phyloP scores from a whole-genome alignment of 768 basidiomycete species.

The Kwoniella sp. region DNA sequence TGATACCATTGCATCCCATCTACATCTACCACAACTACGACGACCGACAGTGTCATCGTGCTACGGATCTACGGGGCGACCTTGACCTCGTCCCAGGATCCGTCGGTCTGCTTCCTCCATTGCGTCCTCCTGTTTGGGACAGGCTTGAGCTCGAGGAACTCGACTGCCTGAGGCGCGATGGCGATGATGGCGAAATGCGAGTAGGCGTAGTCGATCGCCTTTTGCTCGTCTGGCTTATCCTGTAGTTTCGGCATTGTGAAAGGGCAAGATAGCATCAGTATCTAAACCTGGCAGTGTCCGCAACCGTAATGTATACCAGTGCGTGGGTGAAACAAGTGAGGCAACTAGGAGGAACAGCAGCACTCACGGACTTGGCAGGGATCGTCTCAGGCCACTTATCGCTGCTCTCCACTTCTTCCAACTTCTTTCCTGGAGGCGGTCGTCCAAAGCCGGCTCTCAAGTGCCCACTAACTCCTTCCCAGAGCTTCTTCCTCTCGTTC shows the following conservation, averaged over 20 bases:
- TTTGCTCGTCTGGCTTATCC: slow-evolving; percentile 47
- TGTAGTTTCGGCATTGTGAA: slow-evolving; percentile 6
- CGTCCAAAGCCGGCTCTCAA: slow-evolving; percentile 51
- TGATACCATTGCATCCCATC: not conserved
- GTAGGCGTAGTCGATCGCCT: slow-evolving; percentile 42
- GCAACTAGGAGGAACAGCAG: not conserved
- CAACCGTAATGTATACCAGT: no score
- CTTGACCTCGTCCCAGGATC: slow-evolving; percentile 39
- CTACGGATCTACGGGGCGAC: slow-evolving; percentile 40
- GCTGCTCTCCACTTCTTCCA: slow-evolving; percentile 36
- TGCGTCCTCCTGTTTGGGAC: slow-evolving; percentile 49
- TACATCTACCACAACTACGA: not conserved
- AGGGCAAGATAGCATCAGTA: not conserved
- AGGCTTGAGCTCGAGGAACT: slow-evolving; percentile 51
- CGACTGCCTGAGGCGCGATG: slow-evolving; percentile 40
- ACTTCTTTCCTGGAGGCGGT: slow-evolving; percentile 48
- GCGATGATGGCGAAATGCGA: slow-evolving; percentile 50
- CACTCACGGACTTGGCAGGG: slow-evolving; percentile 47
- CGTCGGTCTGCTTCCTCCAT: slow-evolving; percentile 40
- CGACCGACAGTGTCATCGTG: no score
- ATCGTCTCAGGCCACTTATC: slow-evolving; percentile 49
- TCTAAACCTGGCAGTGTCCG: not conserved
- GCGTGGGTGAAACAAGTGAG: not conserved
- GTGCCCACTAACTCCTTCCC: slow-evolving; percentile 51
- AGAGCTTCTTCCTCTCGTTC: slow-evolving; percentile 40